Evolutionary conservation across 169 alveolate genomes (phyloP), one percentile per base, ranked within the genome.

Genomic region (Cytauxzoon felis): DNA sequence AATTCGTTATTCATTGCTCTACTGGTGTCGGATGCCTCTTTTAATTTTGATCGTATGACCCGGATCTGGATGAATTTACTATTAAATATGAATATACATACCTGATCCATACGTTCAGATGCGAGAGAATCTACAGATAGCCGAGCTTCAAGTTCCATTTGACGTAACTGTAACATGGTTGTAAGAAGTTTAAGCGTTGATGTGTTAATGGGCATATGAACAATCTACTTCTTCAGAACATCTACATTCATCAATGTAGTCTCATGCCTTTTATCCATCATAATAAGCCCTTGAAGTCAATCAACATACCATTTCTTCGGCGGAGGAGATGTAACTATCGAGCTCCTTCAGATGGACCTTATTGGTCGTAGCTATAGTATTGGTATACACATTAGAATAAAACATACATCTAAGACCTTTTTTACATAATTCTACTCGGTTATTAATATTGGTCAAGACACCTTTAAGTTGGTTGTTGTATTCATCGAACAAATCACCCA

Each of bases 81-180:
- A 50, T 18, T 4, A 6, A 42, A 16, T 13, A 6, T 18, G 61
- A 18, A 6, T 8, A 38, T 38, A 13, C 13, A 2, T 50, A 73
- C 60, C 78, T 73, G 67, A 1, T 63, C 73, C 1, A 73, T 18
- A 18, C 83, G 62, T 13, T 51, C 43, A 3, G 53, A 38, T 16
- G 62, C 38, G 41, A 64, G 19, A 33, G 29, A 30, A 26, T 34
- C 49, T 34, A 60, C 26, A 6, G 63, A 73, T 21, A 64, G 59
- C 45, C 76, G 57, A 26, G 83, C 83, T 34, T 73, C 83, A 7
- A 73, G 83, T 13, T 73, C 83, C 21, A 73, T 30, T 36, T 73
- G 83, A 27, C 76, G 38, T 40, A 63, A 52, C 83, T 73, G 49
- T n/a, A n/a, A 21, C 16, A 47, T 27, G 21, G 9, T 24, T 43